These are phyloP conservation scores for Aphanomyces euteiches DNA, from an alignment of 352 stramenopile genomes.

Conservation along the genomic window DNA sequence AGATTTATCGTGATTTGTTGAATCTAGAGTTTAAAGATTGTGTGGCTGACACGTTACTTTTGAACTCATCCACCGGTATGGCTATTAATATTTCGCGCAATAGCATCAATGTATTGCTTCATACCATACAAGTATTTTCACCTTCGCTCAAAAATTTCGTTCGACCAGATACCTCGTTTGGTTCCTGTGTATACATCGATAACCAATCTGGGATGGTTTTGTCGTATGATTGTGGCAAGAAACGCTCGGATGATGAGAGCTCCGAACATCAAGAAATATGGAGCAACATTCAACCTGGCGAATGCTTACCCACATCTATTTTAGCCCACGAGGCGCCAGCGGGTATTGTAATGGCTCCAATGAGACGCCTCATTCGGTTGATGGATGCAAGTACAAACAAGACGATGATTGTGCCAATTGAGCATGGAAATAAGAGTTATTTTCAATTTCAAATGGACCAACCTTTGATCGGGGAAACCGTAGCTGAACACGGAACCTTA, in stretches of 20 bases:
- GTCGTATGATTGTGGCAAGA: conserved; percentile 38
- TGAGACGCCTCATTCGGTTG: conserved; percentile 71
- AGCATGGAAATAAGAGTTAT: conserved; percentile 82
- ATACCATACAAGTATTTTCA: conserved; percentile 72
- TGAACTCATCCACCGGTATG: conserved; percentile 75
- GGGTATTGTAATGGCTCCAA: conserved; percentile 70
- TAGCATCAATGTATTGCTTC: conserved; percentile 76
- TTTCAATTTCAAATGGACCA: conserved; percentile 62
- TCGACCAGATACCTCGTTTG: conserved; percentile 45
- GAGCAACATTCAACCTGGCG: conserved; percentile 60
- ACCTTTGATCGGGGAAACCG: conserved; percentile 81
- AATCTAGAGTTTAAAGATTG: conserved; percentile 36
- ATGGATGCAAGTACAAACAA: conserved; percentile 49
- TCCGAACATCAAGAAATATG: conserved; percentile 41
- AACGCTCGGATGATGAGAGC: too few relatives aligned
- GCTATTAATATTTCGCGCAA: conserved; percentile 81
- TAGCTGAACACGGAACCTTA: conserved; percentile 79
- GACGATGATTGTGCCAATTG: conserved; percentile 80
- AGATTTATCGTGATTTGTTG: conserved; percentile 77
- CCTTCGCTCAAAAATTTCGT: conserved; percentile 46
- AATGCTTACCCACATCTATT: conserved; percentile 67
- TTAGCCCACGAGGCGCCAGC: conserved; percentile 77
- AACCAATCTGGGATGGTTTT: conserved; percentile 84
- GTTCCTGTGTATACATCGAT: conserved; percentile 82
- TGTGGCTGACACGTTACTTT: conserved; percentile 58